Conservation (phyloP, 352 stramenopile genomes). For the Globisporangium paddicum region DNA sequence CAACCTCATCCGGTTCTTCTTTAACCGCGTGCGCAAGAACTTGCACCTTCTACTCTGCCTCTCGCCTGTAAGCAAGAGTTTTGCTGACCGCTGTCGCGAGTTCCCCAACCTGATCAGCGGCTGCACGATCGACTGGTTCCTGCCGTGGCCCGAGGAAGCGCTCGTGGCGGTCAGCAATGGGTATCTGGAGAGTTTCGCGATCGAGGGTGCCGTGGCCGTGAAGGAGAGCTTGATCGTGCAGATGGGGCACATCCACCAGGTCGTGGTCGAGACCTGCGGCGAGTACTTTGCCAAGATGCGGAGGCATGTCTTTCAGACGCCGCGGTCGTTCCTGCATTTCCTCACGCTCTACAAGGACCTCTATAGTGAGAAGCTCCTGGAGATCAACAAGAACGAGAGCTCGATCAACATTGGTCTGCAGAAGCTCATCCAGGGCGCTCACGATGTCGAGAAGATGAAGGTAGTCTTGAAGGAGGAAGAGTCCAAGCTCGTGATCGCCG, state of each 20-base stretch:
- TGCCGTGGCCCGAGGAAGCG: conserved; percentile 86
- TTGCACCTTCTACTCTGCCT: conserved; percentile 87
- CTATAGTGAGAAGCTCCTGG: conserved; percentile 66
- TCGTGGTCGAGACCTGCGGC: conserved; percentile 59
- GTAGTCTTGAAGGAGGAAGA: conserved; percentile 84
- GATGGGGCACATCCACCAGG: conserved; percentile 73
- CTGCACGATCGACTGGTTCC: conserved; percentile 89
- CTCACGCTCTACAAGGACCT: conserved; percentile 72
- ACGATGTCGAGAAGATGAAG: conserved; percentile 91
- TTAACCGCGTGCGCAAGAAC: conserved; percentile 79
- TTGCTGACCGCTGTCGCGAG: conserved; percentile 78
- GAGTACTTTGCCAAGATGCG: conserved; percentile 78
- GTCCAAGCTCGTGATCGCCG: conserved; percentile 77
- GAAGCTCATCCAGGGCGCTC: conserved; percentile 81
- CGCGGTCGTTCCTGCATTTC: conserved; percentile 86
- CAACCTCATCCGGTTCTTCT: conserved; percentile 85
- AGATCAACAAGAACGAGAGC: conserved; percentile 78
- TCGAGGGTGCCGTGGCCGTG: conserved; percentile 51
- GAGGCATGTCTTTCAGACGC: conserved; percentile 87
- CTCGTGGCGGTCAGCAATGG: conserved; percentile 78
- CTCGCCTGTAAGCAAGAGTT: conserved; percentile 75
- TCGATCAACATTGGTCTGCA: conserved; percentile 85
- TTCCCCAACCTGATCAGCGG: conserved; percentile 87
- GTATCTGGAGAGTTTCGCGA: conserved; percentile 61
- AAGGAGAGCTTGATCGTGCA: conserved; percentile 65